Percentiles rank a stretch among this genome's conserved stretches.
These are phyloP conservation scores for Candida yuanshanica DNA, from an alignment of 805 yeast genomes.

Conservation along the genomic window DNA sequence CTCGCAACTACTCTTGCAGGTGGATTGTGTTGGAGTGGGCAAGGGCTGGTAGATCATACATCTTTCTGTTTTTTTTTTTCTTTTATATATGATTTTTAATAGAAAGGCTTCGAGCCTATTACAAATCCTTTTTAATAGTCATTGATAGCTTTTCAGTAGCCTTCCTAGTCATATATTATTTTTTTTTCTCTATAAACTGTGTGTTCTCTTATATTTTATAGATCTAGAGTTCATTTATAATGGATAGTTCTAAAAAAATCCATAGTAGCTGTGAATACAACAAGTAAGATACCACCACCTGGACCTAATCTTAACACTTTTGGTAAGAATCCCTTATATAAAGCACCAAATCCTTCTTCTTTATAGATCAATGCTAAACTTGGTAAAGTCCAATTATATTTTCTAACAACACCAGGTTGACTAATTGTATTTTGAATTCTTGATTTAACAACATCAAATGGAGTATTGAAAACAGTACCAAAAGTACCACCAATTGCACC, in stretches of 20 bases:
- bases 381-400: constrained; percentile 90
- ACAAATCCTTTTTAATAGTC: constrained; percentile 4
- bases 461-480: constrained; percentile 94
- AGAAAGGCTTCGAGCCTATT: too few relatives aligned
- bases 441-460: constrained; percentile 95
- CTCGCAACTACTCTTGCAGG: constrained; percentile 34
- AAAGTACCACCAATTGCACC: constrained; percentile 97
- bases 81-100: constrained; percentile 1
- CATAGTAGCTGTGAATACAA: constrained; percentile 93
- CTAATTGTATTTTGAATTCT: constrained; percentile 78
- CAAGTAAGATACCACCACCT: constrained; percentile 97
- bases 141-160: background rate
- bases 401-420: constrained; percentile 69
- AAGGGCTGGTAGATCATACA: constrained; percentile 74
- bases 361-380: constrained; percentile 64
- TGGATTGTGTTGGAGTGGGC: constrained; percentile 31
- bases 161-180: background rate
- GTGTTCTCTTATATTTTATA: too few relatives aligned
- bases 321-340: constrained; percentile 95
- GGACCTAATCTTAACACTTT: constrained; percentile 97
- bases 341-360: constrained; percentile 90
- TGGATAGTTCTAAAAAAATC: constrained; percentile 69
- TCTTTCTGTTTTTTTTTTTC: too few relatives aligned
- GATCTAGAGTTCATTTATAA: constrained; percentile 17
- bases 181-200: too few relatives aligned